Evolutionary conservation across 2,329 filamentous ascomycete genomes (phyloP), one percentile per base, ranked within the genome.

Genomic region (Xenosphaeropsis pyriputrescens): DNA sequence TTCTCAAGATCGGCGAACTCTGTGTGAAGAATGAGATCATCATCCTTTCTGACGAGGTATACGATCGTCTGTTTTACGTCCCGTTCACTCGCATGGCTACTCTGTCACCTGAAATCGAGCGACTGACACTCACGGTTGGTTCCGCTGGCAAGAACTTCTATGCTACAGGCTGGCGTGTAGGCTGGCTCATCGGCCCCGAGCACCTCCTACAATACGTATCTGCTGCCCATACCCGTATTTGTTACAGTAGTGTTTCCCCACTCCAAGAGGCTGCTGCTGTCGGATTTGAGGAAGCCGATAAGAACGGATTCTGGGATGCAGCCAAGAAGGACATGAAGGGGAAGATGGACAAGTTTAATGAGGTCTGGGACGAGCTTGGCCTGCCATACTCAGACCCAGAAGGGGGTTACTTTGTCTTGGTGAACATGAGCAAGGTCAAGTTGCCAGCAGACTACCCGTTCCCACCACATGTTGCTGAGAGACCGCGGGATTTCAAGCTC

Each of bases 91-190:
- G 91, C 49, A 80, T 96, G 39, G 85, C 85, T 17, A 95, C 86
- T 0, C 65, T 98, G 14, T 93, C 85, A 0, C 86, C 88, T 0
- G 86, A 95, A 57, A 76, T 96, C 37, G 86, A 86, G 49, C 75
- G 75, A 41, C 70, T 93, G 47, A 96, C 91, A 4, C 62, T 98
- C 35, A 96, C 91, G 0, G 91, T 98, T 19, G 91, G 91, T 15
- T 94, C 86, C 0, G 91, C 86, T 1, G 91, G 91, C 50, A 98
- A 98, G 71, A 93, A 91, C 66, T 98, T 98, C 61, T 96, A 96
- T 55, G 85, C 85, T 40, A 98, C 91, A 0, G 91, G 91, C 35
- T 98, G 91, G 91, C 79, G 91, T 41, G 88, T 96, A 4, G 74
- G 91, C 39, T 98, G 89, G 77, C 67, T 98, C 29, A 91, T 96